These are phyloP conservation scores for Yarrowia deformans DNA, from an alignment of 805 yeast species.

Conservation along the genomic window DNA sequence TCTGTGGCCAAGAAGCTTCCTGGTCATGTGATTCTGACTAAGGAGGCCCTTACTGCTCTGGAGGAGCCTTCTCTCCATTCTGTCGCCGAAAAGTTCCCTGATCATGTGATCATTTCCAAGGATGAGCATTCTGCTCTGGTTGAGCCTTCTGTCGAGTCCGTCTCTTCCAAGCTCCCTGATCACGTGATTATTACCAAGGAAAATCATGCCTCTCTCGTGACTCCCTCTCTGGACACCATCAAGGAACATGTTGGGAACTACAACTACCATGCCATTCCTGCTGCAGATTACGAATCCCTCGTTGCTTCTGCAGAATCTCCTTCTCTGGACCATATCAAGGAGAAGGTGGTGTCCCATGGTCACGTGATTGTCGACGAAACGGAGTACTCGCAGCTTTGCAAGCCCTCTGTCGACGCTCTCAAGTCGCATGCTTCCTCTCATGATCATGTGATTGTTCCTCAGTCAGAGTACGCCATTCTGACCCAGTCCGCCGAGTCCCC, in stretches of 20 bases:
- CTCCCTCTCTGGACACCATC: constrained; percentile 19
- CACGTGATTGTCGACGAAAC: constrained; percentile 41
- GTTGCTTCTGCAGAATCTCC: constrained; percentile 14
- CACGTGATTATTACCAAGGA: constrained; percentile 26
- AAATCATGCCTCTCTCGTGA: background rate
- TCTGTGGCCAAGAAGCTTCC: background rate
- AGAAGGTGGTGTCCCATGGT: constrained; percentile 37
- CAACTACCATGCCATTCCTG: constrained; percentile 35
- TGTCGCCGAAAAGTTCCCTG: background rate
- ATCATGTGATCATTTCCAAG: background rate
- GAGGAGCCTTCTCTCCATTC: background rate
- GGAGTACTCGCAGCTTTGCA: constrained; percentile 36
- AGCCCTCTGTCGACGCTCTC: background rate
- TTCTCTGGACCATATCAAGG: background rate
- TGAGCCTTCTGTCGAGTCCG: background rate
- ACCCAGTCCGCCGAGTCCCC: constrained; percentile 32
- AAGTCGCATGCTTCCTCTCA: background rate
- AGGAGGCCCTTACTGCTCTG: background rate
- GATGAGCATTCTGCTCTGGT: background rate
- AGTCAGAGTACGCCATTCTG: constrained; percentile 40
- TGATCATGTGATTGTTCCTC: constrained; percentile 41
- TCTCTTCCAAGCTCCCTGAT: background rate
- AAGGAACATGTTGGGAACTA: constrained; percentile 3
- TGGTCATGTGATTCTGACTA: background rate
- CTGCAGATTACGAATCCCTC: constrained; percentile 16